Conservation (phyloP, 345 rosid species). For the Populus nigra region DNA sequence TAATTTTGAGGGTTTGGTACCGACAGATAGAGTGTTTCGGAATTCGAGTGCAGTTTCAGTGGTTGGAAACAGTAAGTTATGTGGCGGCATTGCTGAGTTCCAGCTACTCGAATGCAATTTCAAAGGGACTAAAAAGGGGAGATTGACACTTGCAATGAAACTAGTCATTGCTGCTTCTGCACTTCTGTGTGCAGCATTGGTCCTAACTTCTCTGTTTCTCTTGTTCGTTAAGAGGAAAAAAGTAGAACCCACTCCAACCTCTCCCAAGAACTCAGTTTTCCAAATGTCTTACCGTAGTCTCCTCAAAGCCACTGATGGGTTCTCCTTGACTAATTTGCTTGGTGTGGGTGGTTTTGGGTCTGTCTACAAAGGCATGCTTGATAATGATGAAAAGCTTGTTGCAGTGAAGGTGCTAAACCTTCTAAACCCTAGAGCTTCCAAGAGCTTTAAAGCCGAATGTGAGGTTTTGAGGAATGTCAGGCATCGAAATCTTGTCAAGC, state of each 20-base stretch:
- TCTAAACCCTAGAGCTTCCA: conserved; percentile 6
- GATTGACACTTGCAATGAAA: neutral
- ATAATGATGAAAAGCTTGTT: neutral
- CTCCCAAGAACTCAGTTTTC: neutral
- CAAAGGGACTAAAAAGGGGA: neutral
- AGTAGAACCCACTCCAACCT: neutral
- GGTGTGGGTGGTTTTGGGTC: conserved; percentile 21
- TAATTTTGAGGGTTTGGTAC: conserved; percentile 16
- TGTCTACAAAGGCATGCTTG: conserved; percentile 21
- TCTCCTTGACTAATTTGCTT: conserved; percentile 13
- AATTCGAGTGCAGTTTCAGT: conserved; percentile 10
- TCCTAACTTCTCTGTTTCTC: neutral
- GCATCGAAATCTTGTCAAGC: conserved; percentile 27
- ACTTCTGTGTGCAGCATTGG: neutral
- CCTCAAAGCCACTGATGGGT: conserved; percentile 9
- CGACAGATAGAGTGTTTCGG: conserved; percentile 5
- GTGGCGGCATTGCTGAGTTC: conserved; percentile 18
- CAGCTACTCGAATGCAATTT: conserved; percentile 8
- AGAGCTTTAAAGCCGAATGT: conserved; percentile 21
- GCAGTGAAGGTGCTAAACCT: conserved; percentile 26
- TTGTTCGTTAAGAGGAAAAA: neutral
- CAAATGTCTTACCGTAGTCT: conserved; percentile 1
- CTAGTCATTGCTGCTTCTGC: neutral
- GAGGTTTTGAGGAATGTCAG: conserved; percentile 13
- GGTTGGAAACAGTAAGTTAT: conserved; percentile 11